These are phyloP conservation scores for Vigna hirtella DNA, from an alignment of 306 rosid genomes.

Conservation along the genomic window DNA sequence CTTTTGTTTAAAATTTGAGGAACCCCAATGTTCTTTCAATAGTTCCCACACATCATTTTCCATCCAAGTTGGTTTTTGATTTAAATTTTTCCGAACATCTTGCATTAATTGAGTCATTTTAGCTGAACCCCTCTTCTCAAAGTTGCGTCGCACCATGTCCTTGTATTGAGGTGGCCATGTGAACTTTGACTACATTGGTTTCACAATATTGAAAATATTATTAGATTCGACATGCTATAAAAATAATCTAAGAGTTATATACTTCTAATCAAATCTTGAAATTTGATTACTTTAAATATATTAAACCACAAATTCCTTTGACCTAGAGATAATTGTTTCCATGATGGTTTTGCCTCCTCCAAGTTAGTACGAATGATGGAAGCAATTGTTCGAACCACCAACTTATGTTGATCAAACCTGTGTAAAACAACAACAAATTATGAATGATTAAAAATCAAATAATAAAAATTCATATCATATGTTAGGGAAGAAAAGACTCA, in stretches of 20 bases:
- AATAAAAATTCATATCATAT: not conserved
- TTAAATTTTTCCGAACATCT: slow-evolving; percentile 32
- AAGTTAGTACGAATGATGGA: slow-evolving; percentile 28
- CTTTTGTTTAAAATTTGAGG: not conserved
- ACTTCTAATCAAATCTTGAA: not conserved
- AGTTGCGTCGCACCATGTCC: slow-evolving; percentile 28
- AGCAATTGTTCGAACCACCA: slow-evolving; percentile 22
- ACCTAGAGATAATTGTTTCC: slow-evolving; percentile 27
- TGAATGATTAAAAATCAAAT: not conserved
- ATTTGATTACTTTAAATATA: slow-evolving; percentile 31
- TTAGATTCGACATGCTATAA: not conserved
- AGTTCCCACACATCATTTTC: slow-evolving; percentile 1
- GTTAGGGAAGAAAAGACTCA: not conserved
- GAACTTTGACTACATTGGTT: slow-evolving; percentile 26
- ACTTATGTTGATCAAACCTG: slow-evolving; percentile 37
- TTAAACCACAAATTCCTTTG: slow-evolving; percentile 31
- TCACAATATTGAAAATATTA: not conserved
- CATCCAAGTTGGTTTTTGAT: slow-evolving; percentile 35
- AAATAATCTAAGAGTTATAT: not conserved
- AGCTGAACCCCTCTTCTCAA: slow-evolving; percentile 39
- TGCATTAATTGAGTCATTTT: slow-evolving; percentile 42
- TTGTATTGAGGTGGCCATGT: slow-evolving; percentile 31
- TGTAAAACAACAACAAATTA: slow-evolving; percentile 1
- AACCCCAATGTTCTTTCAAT: slow-evolving; percentile 27
- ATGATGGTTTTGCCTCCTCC: slow-evolving; percentile 32